phyloP scores from a whole-genome alignment of 768 basidiomycete genomes.

The Clavaria fumosa region DNA sequence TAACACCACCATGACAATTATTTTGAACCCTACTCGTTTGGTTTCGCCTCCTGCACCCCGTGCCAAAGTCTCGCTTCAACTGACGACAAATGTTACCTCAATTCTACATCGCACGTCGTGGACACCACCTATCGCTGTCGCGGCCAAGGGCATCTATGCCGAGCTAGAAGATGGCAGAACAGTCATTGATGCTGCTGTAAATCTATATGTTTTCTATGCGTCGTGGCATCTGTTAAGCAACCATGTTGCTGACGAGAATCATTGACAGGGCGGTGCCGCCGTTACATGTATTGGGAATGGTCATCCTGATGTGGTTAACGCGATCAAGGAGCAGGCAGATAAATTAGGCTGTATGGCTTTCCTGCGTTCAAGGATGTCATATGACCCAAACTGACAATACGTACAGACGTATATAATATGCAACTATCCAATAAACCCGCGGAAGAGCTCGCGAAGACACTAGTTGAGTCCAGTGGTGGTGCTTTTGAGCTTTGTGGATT shows the following conservation, averaged over 20 bases:
- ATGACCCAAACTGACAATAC: background rate
- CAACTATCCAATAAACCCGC: constrained; percentile 71
- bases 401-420: constrained; percentile 72
- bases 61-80: background rate
- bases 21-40: no score
- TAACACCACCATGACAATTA: no score
- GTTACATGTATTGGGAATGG: constrained; percentile 66
- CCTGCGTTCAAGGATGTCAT: constrained; percentile 3
- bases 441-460: constrained; percentile 54
- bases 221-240: no score
- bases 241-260: no score
- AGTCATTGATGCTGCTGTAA: constrained; percentile 69
- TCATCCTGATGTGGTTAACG: constrained; percentile 55
- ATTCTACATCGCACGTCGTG: constrained; percentile 63
- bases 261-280: constrained; percentile 75
- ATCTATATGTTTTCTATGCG: no score
- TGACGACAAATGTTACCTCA: constrained; percentile 8
- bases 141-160: constrained; percentile 55
- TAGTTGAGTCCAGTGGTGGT: constrained; percentile 53
- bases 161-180: constrained; percentile 52
- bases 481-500: constrained; percentile 63
- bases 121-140: constrained; percentile 52
- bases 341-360: constrained; percentile 50
- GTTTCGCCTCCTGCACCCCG: background rate
- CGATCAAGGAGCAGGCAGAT: constrained; percentile 69